These are phyloP conservation scores for Plasmodium cynomolgi DNA, from an alignment of 169 alveolate species.

Conservation along the genomic window DNA sequence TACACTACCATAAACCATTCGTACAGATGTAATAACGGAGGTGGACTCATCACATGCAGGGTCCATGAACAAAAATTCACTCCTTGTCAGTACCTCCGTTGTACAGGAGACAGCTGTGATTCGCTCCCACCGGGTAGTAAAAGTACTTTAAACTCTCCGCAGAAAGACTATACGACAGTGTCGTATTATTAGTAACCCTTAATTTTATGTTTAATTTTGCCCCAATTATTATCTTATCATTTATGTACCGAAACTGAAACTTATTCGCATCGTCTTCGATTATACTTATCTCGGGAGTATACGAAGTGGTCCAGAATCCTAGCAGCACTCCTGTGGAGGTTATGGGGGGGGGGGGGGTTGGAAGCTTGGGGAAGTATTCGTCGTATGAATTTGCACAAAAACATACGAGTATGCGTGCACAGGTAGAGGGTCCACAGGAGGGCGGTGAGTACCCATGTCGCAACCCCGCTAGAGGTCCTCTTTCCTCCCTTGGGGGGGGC, in stretches of 20 bases:
- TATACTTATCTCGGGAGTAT: conserved; percentile 66
- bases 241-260: conserved; percentile 48
- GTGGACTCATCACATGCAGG: background rate
- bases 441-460: background rate
- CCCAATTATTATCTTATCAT: conserved; percentile 77
- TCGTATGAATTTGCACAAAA: background rate
- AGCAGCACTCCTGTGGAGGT: conserved; percentile 31
- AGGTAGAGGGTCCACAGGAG: background rate
- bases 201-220: conserved; percentile 71
- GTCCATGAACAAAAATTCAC: background rate
- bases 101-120: conserved; percentile 65
- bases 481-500: background rate
- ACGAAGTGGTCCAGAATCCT: conserved; percentile 65
- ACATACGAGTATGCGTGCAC: background rate
- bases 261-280: conserved; percentile 56
- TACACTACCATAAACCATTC: background rate
- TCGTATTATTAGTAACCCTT: conserved; percentile 73
- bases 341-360: background rate
- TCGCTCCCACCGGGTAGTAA: conserved; percentile 81
- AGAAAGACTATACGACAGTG: conserved; percentile 75
- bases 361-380: background rate
- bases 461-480: background rate
- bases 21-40: background rate
- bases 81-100: conserved; percentile 73
- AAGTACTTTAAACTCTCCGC: conserved; percentile 73